Base-by-base conservation (phyloP, 345 rosid genomes). In the Populus pruinosa region DNA sequence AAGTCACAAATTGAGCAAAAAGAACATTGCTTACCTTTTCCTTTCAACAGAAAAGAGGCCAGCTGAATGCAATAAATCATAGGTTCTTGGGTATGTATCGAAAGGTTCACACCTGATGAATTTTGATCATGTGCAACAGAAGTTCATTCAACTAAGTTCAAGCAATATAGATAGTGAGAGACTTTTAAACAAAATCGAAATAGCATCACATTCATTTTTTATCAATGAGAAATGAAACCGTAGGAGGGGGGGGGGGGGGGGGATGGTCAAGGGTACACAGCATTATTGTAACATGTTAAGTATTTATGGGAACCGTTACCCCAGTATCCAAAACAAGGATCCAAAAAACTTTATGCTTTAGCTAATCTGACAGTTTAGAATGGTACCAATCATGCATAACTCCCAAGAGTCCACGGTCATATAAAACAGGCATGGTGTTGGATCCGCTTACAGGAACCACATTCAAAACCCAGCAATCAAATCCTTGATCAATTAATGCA, bases 71-170 rank as follows among this genome's bases (percentile, higher is more conserved):
- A 96, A 61, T 14, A 96, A 78, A 77, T 96, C 95, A 36, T 93
- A 96, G 62, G 98, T 93, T 89, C 99, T 93, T 61, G 98, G 99
- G 75, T 96, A 96, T 6, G 97, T 96, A 84, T 96, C 98, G 38
- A 96, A 92, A 3, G 98, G 87, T 78, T 96, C 99, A 88, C 99
- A 96, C 99, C 99, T 93, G 89, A 73, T 73, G 72, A 25, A 50
- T 16, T 27, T 27, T 27, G 27, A 70, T 71, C 35, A 61, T 7
- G 27, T 23, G 44, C 8, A 38, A 23, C 14, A 47, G 36, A 23
- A 59, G 47, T 62, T 6, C 50, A 6, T 16, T 17, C 25, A 65
- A 77, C 47, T 36, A 33, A 18, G 49, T 66, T 49, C 69, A 78
- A 72, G 38, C 39, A 67, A n/a, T 2, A 55, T 18, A 16, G 56